Evolutionary conservation across 768 basidiomycete genomes (phyloP).

Genomic region (Phlebiopsis gigantea): DNA sequence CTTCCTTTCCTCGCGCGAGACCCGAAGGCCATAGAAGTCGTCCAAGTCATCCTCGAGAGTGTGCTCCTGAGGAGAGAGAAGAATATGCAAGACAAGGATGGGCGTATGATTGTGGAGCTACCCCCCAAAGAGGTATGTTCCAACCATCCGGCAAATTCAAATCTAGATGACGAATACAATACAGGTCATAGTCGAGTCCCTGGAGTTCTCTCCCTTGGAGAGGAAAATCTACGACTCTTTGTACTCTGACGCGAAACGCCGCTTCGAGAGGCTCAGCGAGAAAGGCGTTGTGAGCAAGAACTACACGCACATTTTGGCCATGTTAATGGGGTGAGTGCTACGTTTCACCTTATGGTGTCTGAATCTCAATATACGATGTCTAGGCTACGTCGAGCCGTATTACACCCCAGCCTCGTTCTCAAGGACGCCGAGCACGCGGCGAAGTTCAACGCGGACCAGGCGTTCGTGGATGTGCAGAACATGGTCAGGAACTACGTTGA

Average conservation of each 20-base stretch:
- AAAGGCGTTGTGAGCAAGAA: constrained; percentile 78
- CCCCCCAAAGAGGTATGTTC: constrained; percentile 71
- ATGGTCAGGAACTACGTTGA: constrained; percentile 37
- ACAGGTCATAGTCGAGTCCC: constrained; percentile 63
- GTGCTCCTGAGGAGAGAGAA: constrained; percentile 88
- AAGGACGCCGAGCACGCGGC: constrained; percentile 40
- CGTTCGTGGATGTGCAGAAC: constrained; percentile 48
- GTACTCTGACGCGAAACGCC: constrained; percentile 70
- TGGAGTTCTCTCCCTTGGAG: constrained; percentile 81
- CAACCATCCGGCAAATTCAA: background rate
- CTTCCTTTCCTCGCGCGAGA: constrained; percentile 89
- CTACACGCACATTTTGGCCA: constrained; percentile 85
- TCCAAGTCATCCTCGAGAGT: constrained; percentile 90
- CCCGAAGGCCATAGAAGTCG: constrained; percentile 89
- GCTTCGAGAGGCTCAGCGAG: constrained; percentile 75
- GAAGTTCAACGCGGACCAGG: constrained; percentile 35
- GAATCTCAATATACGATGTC: background rate
- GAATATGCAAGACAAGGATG: constrained; percentile 82
- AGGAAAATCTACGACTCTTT: constrained; percentile 86
- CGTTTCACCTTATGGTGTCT: background rate
- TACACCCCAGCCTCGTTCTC: constrained; percentile 77
- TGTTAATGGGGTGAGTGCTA: constrained; percentile 78
- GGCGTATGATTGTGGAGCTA: constrained; percentile 82
- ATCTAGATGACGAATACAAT: constrained; percentile 3
- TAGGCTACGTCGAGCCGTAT: constrained; percentile 85